Evolutionary conservation across 2,329 filamentous ascomycete genomes (phyloP), one percentile per base, ranked within the genome.

Genomic region (Seiridium unicorne): DNA sequence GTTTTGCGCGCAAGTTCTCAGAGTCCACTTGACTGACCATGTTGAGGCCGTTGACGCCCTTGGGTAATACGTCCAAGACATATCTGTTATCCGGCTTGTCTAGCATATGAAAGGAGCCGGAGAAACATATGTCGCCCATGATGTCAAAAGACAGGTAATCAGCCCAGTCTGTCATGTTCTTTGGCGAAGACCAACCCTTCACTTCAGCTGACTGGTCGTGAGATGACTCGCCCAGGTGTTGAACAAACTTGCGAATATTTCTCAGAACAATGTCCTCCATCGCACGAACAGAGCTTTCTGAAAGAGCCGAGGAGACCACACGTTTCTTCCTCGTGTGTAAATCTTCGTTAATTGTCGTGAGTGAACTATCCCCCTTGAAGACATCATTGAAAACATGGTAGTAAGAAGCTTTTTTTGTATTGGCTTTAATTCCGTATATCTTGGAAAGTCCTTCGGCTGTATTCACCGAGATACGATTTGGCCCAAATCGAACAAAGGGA

Each of bases 381-480:
- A 87, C 86, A 70, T 40, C 53, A 9, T 40, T 40, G 53, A 91
- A 91, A 42, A 86, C 87, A 64, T 89, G 83, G 76, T 91, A 92
- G 75, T 91, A 91, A 65, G 87, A 81, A 40, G 87, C 82, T 75
- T 91, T 91, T 72, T 81, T 77, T 35, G 88, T 84, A 62, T 87
- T 87, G 70, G 83, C 74, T 51, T 79, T 79, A 76, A 87, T 85
- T 64, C 86, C 85, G 74, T 89, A 88, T 62, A 90, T 88, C 18
- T 86, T 82, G 70, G 85, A 84, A 60, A 91, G 78, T 1, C 89
- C 89, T 7, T 83, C 81, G 61, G 83, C 83, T 57, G 86, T 88
- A 79, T 95, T 94, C 77, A 95, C 85, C 1, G 88, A 91, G 46
- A 96, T 77, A 61, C 84, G 86, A 73, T 92, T 92, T 47, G 92